phyloP scores from a whole-genome alignment of 108 stramenopile genomes.

The Aurantiochytrium sp. region DNA sequence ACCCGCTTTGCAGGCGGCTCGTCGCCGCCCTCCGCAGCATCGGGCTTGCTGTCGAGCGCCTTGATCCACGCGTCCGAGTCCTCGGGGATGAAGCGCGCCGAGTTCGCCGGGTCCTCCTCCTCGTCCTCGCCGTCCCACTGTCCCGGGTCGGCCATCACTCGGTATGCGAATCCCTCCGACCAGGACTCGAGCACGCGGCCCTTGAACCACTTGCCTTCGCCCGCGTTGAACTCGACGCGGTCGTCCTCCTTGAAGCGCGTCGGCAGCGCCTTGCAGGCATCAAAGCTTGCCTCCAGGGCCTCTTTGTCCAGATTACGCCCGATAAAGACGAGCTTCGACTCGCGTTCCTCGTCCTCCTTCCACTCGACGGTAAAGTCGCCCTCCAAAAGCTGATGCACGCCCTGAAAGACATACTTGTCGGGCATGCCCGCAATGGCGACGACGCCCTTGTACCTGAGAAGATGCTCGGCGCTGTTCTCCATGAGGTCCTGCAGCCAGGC shows the following conservation, averaged over 20 bases:
- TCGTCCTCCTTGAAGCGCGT: constrained; percentile 29
- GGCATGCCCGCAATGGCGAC: constrained; percentile 64
- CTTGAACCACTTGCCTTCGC: neutral
- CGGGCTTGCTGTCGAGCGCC: no score
- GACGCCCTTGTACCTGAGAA: constrained; percentile 83
- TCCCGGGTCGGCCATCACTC: neutral
- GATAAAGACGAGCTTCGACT: constrained; percentile 76
- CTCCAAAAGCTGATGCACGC: constrained; percentile 66
- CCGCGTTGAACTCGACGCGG: neutral
- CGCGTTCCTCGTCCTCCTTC: constrained; percentile 53
- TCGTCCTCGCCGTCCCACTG: neutral
- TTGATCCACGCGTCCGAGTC: constrained; percentile 14
- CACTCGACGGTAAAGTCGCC: constrained; percentile 45
- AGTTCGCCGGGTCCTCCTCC: neutral
- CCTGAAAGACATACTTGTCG: constrained; percentile 87
- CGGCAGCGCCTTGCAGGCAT: constrained; percentile 44
- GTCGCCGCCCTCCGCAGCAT: neutral
- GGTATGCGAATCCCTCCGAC: constrained; percentile 35
- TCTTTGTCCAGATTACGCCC: constrained; percentile 64
- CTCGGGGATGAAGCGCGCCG: neutral
- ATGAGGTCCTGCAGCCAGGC: constrained; percentile 53
- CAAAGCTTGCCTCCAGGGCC: constrained; percentile 58
- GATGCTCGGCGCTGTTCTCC: constrained; percentile 68
- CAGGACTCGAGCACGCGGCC: neutral
- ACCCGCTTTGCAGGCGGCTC: neutral